Evolutionary conservation across 1,284 basidiomycete species (phyloP).

Genomic region (Vanrija sp.): DNA sequence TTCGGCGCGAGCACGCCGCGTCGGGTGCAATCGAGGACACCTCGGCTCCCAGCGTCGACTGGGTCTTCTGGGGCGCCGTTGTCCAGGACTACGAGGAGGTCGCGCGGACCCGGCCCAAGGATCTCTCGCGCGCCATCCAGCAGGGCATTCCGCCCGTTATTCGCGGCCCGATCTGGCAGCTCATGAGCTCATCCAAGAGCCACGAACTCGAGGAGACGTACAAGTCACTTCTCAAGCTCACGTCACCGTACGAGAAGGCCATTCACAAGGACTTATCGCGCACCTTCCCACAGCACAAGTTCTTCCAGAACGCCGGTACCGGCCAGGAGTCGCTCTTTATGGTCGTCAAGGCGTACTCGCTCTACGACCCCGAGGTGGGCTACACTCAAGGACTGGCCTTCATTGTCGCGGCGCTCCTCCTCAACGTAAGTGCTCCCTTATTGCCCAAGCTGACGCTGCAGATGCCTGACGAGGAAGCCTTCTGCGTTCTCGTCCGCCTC

Average conservation of each 20-base stretch:
- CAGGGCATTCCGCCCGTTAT: conserved; percentile 73
- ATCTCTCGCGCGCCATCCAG: conserved; percentile 85
- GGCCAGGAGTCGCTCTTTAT: conserved; percentile 97
- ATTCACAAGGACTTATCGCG: conserved; percentile 87
- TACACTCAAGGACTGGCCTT: conserved; percentile 97
- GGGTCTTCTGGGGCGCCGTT: conserved; percentile 94
- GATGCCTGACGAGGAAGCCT: conserved; percentile 99
- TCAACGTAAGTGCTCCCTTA: conserved; percentile 65
- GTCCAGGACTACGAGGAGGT: conserved; percentile 87
- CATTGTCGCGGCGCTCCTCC: conserved; percentile 84
- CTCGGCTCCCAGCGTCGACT: conserved; percentile 35
- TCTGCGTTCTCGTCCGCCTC: conserved; percentile 90
- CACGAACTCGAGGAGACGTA: conserved; percentile 80
- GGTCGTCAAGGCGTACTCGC: conserved; percentile 93
- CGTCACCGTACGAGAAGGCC: conserved; percentile 85
- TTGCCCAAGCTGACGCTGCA: conserved; percentile 41
- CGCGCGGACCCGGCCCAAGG: conserved; percentile 69
- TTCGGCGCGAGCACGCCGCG: conserved; percentile 54
- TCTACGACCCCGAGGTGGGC: conserved; percentile 93
- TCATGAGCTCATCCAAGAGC: conserved; percentile 95
- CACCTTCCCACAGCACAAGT: conserved; percentile 97
- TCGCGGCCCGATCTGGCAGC: conserved; percentile 95
- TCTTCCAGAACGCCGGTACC: conserved; percentile 81
- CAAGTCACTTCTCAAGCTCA: conserved; percentile 73
- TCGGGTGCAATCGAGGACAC: conserved; percentile 2